Base-by-base conservation (phyloP, 371 early-diverging fungal genomes). In the Mucor mucedo region DNA sequence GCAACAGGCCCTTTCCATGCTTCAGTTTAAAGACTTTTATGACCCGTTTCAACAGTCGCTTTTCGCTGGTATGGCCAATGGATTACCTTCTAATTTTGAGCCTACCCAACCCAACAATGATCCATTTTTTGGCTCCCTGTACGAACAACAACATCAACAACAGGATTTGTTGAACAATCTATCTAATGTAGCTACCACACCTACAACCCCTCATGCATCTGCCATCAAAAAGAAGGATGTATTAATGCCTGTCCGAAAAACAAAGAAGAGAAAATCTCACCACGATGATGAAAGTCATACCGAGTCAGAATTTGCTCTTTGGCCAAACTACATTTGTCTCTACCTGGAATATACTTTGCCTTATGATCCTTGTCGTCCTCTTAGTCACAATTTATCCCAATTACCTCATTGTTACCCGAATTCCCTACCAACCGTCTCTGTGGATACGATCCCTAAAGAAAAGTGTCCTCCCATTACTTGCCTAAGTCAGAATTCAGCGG, bases 271-370 rank as follows among this genome's bases (percentile, higher is more conserved):
- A 45, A 57, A 45, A n/a, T 11, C 44, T 45, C 57, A 40, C n/a
- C 50, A 47, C 1, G 40, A 41, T 28, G 39, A 11, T 41, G 16
- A 49, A 6, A 57, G 11, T 3, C 5, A 3, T 13, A 5, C 1
- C 10, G 21, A 21, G 21, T 55, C 35, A 5, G 29, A 50, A 30
- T 55, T 16, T 28, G 59, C 64, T 21, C 33, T 75, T 2, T 82
- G 83, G 83, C 83, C 83, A 5, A 82, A 79, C 41, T 78, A 82
- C 38, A 29, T 82, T 8, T 82, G 83, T 50, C 52, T 82, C 5
- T 79, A 76, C 52, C 68, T 82, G 11, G 83, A 82, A 58, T 79
- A 76, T 48, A 33, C 68, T 2, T 29, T 72, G 5, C 73, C 78
- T 9, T 78, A 77, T 44, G 77, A 79, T 52, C 75, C 73, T 3